Base-by-base conservation (phyloP, 176 grass and related monocot genomes). In the Avena insularis region DNA sequence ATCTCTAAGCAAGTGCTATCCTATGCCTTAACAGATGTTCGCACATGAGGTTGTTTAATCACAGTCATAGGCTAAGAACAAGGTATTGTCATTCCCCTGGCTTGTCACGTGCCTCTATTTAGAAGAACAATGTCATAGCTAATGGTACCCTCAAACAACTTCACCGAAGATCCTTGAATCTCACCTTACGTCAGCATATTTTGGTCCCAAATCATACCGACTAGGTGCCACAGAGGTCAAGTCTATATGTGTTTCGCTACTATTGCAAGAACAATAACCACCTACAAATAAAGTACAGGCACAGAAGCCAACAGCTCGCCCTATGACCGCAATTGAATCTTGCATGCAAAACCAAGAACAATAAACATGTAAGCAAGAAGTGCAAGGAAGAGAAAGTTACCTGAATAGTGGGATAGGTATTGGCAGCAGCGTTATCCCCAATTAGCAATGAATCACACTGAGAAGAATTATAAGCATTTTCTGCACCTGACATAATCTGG, bases 371-470 rank as follows among this genome's bases (percentile, higher is more conserved):
- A 16, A 65, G 40, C 19, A 70, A 73, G 2, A 56, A 51, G n/a
- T 0, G 31, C 6, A 82, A 27, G 12, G 2, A n/a, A 74, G 14
- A 55, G 19, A 29, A 36, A 2, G 5, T 82, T 83, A 96, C 97
- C 94, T 96, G 92, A 77, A 99, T 96, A 10, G 92, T 96, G 43
- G 97, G 97, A 73, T 99, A 99, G 23, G 94, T 99, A 75, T 99
- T 99, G 13, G 97, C 97, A 70, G 92, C 92, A 62, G 97, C 97
- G 23, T 84, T 93, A 87, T 99, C 97, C 53, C 97, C 97, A 76
- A 99, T 99, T 78, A 99, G 86, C 94, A 99, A 94, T 19, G 97
- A 99, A 90, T 99, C 97, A 82, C 97, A 99, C 68, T 96, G 97
- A 16, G 94, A 96, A 79, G 95, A 99, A 78, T 99, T 96, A 51